phyloP scores from a whole-genome alignment of 1,139 yeast species.

The Geotrichum aggregatum region DNA sequence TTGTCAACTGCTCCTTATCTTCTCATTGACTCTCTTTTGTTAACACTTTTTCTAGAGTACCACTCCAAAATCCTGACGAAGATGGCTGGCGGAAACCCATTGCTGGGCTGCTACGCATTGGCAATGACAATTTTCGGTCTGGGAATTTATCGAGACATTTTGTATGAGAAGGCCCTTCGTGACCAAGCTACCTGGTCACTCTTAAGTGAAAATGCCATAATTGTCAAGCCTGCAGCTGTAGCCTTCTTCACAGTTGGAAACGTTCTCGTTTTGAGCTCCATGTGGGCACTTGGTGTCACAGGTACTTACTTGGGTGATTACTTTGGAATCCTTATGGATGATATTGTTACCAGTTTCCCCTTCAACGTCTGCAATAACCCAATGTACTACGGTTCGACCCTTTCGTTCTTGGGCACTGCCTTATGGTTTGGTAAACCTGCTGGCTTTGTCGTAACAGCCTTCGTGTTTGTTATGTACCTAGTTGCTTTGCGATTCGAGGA shows the following conservation, averaged over 20 bases:
- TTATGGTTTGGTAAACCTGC: conserved; percentile 86
- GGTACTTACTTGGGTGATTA: conserved; percentile 97
- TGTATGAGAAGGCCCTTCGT: conserved; percentile 65
- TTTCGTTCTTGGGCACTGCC: conserved; percentile 87
- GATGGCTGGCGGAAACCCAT: conserved; percentile 61
- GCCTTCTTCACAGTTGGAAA: conserved; percentile 64
- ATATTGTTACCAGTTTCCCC: conserved; percentile 90
- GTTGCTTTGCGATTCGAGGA: conserved; percentile 87
- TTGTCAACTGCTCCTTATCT: conserved; percentile 20
- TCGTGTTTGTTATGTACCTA: conserved; percentile 77
- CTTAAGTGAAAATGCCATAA: conserved; percentile 11
- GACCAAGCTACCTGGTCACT: conserved; percentile 45
- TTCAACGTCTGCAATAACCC: conserved; percentile 89
- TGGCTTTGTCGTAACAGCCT: conserved; percentile 65
- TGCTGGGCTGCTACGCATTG: conserved; percentile 73
- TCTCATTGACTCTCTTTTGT: background rate
- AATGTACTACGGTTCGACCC: conserved; percentile 90
- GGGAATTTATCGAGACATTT: conserved; percentile 75
- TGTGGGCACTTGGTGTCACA: conserved; percentile 92
- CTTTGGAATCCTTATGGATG: conserved; percentile 89
- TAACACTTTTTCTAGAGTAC: conserved; percentile 48
- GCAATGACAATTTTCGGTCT: conserved; percentile 78
- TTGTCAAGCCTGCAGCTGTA: conserved; percentile 46
- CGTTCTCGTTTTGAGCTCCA: conserved; percentile 71
- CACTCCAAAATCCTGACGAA: conserved; percentile 70